phyloP scores from a whole-genome alignment of 2,329 filamentous ascomycete species.

The Fusarium sp. region DNA sequence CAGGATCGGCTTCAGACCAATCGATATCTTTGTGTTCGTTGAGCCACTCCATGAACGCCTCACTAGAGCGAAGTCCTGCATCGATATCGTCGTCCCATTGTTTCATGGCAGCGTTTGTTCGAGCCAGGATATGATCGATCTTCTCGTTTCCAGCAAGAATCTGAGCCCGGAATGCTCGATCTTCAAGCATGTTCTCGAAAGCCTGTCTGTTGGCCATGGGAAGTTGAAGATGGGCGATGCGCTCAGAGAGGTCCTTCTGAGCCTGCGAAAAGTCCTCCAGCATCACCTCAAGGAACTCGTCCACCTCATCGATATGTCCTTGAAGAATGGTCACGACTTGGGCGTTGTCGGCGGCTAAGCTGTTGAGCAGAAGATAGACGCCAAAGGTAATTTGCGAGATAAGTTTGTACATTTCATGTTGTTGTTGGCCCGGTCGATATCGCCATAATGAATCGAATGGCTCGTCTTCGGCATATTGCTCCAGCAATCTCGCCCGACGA shows the following conservation, averaged over 20 bases:
- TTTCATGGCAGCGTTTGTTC: constrained; percentile 80
- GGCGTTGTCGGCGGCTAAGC: constrained; percentile 86
- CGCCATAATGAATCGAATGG: constrained; percentile 82
- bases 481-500: constrained; percentile 75
- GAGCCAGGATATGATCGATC: constrained; percentile 88
- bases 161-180: constrained; percentile 82
- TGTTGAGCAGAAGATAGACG: constrained; percentile 85
- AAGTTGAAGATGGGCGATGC: constrained; percentile 82
- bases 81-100: constrained; percentile 83
- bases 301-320: constrained; percentile 92
- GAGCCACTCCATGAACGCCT: constrained; percentile 82
- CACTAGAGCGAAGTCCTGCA: constrained; percentile 80
- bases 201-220: constrained; percentile 85
- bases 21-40: constrained; percentile 71
- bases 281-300: constrained; percentile 87
- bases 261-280: constrained; percentile 87
- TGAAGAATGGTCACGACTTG: constrained; percentile 92
- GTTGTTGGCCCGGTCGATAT: constrained; percentile 77
- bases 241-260: constrained; percentile 80
- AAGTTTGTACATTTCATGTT: constrained; percentile 91
- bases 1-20: constrained; percentile 68
- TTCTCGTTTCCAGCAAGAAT: constrained; percentile 89
- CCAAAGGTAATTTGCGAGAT: constrained; percentile 94
- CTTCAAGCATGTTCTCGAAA: constrained; percentile 89
- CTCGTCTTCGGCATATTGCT: constrained; percentile 74